Evolutionary conservation across 2,329 filamentous ascomycete species (phyloP).

Genomic region (Sporothrix dimorphospora): DNA sequence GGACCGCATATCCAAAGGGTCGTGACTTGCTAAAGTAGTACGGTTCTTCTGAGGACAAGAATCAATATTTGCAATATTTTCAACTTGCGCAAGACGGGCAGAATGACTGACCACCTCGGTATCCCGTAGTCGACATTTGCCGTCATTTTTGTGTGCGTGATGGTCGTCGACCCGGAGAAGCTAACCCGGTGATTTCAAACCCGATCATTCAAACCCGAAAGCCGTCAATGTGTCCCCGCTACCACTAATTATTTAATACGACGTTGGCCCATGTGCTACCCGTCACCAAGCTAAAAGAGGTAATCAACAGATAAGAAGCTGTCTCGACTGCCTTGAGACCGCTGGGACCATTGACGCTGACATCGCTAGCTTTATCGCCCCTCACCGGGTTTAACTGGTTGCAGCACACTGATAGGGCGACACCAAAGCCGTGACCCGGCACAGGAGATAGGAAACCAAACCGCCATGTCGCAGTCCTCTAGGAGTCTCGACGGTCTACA

Average conservation of each 20-base stretch:
- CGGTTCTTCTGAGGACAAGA: not conserved
- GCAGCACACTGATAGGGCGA: not conserved
- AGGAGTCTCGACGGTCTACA: not conserved
- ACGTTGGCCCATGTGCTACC: not conserved
- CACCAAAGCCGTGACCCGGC: not conserved
- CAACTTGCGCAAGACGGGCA: not conserved
- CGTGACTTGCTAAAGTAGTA: not conserved
- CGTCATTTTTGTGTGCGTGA: not conserved
- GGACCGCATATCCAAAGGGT: not conserved
- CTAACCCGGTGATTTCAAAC: not conserved
- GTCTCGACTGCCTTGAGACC: not conserved
- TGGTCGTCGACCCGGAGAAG: not conserved
- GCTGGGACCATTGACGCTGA: not conserved
- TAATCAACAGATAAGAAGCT: not conserved
- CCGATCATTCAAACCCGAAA: constrained; percentile 13
- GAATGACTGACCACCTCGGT: not conserved
- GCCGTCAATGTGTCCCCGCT: not conserved
- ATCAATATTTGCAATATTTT: not conserved
- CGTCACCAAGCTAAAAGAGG: not conserved
- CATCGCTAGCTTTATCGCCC: constrained; percentile 2
- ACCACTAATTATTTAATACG: too few species aligned
- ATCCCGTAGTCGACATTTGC: not conserved
- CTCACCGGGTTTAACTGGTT: not conserved
- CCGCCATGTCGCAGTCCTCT: not conserved
- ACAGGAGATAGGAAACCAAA: not conserved